Percentiles rank a stretch among this genome's conserved stretches.
These are phyloP conservation scores for Diplodia sapinea DNA, from an alignment of 2,329 filamentous ascomycete genomes.

Conservation along the genomic window DNA sequence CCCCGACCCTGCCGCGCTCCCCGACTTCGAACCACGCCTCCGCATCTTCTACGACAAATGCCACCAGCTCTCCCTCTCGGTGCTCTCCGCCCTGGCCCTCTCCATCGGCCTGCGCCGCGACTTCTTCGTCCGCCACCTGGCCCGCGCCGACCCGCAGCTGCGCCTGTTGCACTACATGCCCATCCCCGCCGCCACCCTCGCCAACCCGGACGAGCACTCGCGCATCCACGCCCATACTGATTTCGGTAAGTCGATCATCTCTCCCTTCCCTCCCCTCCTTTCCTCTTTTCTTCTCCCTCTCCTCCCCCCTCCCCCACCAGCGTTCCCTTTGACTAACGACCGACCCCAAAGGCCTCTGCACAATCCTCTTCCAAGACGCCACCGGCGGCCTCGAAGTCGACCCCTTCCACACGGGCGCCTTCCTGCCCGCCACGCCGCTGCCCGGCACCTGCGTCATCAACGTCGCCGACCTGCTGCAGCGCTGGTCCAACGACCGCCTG, in stretches of 20 bases:
- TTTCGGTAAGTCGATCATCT: conserved; percentile 39
- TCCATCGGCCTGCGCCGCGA: conserved; percentile 72
- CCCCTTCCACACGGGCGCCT: conserved; percentile 71
- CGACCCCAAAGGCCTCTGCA: conserved; percentile 55
- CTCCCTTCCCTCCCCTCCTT: no score
- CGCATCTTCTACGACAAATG: conserved; percentile 73
- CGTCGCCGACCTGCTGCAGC: conserved; percentile 81
- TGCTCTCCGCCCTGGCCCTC: conserved; percentile 85
- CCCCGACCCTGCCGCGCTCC: conserved; percentile 64
- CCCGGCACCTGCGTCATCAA: conserved; percentile 84
- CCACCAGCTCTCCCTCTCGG: conserved; percentile 72
- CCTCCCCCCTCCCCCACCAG: not conserved
- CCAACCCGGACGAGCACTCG: conserved; percentile 61
- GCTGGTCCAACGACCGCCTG: conserved; percentile 91
- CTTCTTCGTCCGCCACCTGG: conserved; percentile 79
- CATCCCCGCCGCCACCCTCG: conserved; percentile 69
- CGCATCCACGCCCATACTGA: conserved; percentile 78
- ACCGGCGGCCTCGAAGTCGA: conserved; percentile 51
- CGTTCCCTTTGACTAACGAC: conserved; percentile 51
- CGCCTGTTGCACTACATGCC: conserved; percentile 78
- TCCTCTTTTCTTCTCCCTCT: not conserved
- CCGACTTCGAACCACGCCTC: conserved; percentile 74
- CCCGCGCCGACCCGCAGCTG: conserved; percentile 59
- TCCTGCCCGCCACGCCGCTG: conserved; percentile 83
- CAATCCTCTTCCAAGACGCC: conserved; percentile 53